Evolutionary conservation across 192 early-diverging fungal species (phyloP).

Genomic region (Thamnidium elegans): DNA sequence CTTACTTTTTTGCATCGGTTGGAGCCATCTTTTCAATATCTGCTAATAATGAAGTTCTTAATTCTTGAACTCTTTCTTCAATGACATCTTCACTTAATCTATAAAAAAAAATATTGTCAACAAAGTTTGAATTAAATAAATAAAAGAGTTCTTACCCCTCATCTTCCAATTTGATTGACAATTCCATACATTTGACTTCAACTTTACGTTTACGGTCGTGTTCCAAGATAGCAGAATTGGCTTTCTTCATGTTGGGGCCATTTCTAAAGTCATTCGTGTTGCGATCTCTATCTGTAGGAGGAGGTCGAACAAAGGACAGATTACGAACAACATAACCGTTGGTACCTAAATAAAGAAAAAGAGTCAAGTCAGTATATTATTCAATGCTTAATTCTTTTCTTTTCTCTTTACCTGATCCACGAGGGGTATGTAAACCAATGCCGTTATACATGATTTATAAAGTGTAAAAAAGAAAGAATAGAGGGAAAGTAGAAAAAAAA

Average conservation of each 20-base stretch:
- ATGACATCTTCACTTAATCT: conserved; percentile 62
- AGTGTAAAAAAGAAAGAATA: background rate
- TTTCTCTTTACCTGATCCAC: conserved; percentile 59
- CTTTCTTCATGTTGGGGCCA: conserved; percentile 41
- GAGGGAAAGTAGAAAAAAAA: background rate
- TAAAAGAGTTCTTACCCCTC: conserved; percentile 46
- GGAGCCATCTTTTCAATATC: conserved; percentile 40
- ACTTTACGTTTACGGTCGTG: conserved; percentile 88
- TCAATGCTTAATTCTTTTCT: background rate
- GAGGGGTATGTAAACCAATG: conserved; percentile 74
- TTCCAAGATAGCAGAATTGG: conserved; percentile 75
- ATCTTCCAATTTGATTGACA: conserved; percentile 79
- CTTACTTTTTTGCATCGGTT: conserved; percentile 36
- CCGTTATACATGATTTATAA: conserved; percentile 66
- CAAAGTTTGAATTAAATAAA: background rate
- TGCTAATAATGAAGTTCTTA: conserved; percentile 57
- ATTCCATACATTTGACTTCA: conserved; percentile 80
- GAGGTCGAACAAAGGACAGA: conserved; percentile 65
- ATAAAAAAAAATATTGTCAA: conserved; percentile 1
- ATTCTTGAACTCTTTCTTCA: conserved; percentile 56
- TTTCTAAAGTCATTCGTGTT: conserved; percentile 17
- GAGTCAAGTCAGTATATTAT: background rate
- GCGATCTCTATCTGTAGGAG: conserved; percentile 44
- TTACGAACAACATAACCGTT: conserved; percentile 96
- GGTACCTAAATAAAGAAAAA: conserved; percentile 53